Evolutionary conservation across 1,139 yeast species (phyloP), one percentile per base, ranked within the genome.

Genomic region (Meyerozyma guilliermondii): DNA sequence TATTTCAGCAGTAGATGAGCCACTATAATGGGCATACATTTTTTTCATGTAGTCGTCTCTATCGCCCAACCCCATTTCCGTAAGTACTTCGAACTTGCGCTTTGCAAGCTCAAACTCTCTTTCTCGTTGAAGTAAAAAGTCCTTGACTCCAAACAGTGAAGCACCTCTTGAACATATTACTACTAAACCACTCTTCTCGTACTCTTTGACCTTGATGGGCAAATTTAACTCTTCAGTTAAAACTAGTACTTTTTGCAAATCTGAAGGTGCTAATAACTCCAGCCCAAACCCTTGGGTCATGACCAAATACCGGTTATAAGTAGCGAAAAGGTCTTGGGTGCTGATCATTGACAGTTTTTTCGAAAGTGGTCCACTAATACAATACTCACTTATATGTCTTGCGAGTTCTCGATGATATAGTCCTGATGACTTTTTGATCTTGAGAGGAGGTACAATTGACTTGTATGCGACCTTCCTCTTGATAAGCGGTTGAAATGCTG

Each of bases 331-430:
- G 41, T 71, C 77, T 45, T 68, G 76, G 2, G 63, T 49, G 1
- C 77, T 68, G 27, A 70, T 59, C 67, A 72, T 71, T 2, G 75
- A 62, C 10, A 71, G 62, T 6, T 51, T 46, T 41, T 57, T 61
- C 2, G 63, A 59, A 30, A 72, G 55, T 42, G 58, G 63, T 39
- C 49, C 56, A 37, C 53, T 63, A 9, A 60, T 57, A 26, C 83
- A 73, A 48, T 73, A 74, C 42, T 78, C 76, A 47, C 83, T 74
- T 11, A 79, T 68, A 41, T 77, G 86, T 16, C 76, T 56, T 4
- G 75, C 60, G 39, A 71, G 51, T 42, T 71, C 77, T 43, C 60
- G 63, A 44, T 62, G 67, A 43, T 65, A 71, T 17, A 67, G 51
- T 17, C 57, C 49, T 1, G 74, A 66, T 4, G 52, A 44, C 42